A percentile compares a stretch with the other conserved stretches of the same genome.
These are phyloP conservation scores for Helicostylum pulchrum DNA, from an alignment of 192 early-diverging fungal species.

Conservation along the genomic window DNA sequence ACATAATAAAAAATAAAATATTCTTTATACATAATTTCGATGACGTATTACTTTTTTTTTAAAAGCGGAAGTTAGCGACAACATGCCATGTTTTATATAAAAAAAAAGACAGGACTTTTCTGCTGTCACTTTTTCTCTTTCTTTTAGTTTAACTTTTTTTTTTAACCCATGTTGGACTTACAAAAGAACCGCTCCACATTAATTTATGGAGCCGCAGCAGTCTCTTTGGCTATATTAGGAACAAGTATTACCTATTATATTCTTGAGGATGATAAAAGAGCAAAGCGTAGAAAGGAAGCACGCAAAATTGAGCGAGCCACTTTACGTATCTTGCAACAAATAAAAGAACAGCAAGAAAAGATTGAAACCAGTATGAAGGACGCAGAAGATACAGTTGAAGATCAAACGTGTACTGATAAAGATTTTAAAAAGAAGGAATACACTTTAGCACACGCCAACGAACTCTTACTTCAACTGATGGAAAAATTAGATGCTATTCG, in stretches of 20 bases:
- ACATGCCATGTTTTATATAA: not conserved
- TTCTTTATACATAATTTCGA: not conserved
- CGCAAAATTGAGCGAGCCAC: not conserved
- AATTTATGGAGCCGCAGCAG: not conserved
- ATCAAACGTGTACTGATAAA: conserved; percentile 2
- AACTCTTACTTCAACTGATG: conserved; percentile 7
- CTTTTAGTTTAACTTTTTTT: not conserved
- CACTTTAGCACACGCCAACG: not conserved
- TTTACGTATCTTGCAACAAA: conserved; percentile 5
- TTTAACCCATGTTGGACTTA: not conserved
- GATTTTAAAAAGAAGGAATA: conserved; percentile 4
- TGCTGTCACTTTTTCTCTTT: not conserved
- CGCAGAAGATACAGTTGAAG: not conserved
- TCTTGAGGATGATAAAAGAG: conserved; percentile 12
- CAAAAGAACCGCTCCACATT: not conserved
- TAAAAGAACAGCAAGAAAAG: not conserved
- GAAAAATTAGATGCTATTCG: conserved; percentile 12
- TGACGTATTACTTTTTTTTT: too few relatives aligned
- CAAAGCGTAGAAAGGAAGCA: conserved; percentile 8
- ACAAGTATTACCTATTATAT: conserved; percentile 2
- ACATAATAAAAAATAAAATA: conserved; percentile 9
- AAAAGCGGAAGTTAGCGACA: too few relatives aligned
- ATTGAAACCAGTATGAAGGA: not conserved
- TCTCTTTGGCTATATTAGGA: not conserved
- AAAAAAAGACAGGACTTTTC: not conserved